These are phyloP conservation scores for Penicillium odoratum DNA, from an alignment of 495 filamentous ascomycete species.

Conservation along the genomic window DNA sequence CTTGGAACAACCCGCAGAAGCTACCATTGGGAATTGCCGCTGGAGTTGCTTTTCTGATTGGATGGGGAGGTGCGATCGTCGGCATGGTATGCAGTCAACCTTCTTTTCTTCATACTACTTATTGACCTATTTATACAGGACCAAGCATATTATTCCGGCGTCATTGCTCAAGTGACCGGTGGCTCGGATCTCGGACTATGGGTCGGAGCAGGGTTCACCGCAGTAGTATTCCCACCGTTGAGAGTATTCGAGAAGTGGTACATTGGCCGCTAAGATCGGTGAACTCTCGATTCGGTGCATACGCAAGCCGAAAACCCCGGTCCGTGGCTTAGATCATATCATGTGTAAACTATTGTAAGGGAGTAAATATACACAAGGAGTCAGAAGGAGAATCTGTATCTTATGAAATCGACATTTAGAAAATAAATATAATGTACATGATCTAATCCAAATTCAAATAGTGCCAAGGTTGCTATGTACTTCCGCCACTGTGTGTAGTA, in stretches of 20 bases:
- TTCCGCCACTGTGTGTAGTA: neutral
- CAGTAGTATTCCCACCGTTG: conserved; percentile 45
- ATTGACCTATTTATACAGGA: conserved; percentile 25
- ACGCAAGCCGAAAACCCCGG: neutral
- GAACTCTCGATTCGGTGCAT: no score
- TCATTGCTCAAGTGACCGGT: conserved; percentile 39
- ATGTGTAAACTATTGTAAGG: no score
- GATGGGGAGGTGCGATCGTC: conserved; percentile 51
- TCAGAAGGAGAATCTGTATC: neutral
- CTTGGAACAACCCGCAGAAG: conserved; percentile 41
- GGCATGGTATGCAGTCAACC: conserved; percentile 41
- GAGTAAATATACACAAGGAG: neutral
- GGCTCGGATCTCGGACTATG: conserved; percentile 46
- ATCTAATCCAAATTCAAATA: neutral
- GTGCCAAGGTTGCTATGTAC: neutral
- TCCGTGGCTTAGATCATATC: neutral
- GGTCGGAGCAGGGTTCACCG: conserved; percentile 43
- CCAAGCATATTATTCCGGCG: conserved; percentile 51
- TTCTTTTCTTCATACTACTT: neutral
- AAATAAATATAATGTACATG: neutral
- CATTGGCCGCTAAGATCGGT: conserved; percentile 31
- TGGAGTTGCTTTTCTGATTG: conserved; percentile 44
- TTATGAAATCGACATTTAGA: neutral
- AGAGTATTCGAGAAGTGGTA: conserved; percentile 40
- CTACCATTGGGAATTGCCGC: conserved; percentile 50